Conservation (phyloP, 179 eudicot genomes). For the Monotropa hypopitys region DNA sequence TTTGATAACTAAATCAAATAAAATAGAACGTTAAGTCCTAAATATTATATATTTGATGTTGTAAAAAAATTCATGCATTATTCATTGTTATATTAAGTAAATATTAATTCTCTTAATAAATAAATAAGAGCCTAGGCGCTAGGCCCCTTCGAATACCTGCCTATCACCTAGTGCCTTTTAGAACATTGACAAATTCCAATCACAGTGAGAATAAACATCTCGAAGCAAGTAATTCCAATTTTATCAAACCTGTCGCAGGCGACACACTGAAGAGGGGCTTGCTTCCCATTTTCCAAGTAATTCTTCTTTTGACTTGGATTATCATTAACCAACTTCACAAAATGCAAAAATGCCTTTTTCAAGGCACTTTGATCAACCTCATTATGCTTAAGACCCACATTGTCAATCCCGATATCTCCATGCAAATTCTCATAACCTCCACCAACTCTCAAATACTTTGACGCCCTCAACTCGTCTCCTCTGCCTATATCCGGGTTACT, state of each 20-base stretch:
- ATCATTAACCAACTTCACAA: slow-evolving; percentile 48
- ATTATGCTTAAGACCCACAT: slow-evolving; percentile 22
- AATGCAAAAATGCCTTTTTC: slow-evolving; percentile 53
- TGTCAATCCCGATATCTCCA: slow-evolving; percentile 9
- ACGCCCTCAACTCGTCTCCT: slow-evolving; percentile 30
- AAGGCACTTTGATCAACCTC: slow-evolving; percentile 50
- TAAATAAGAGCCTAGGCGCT: too few species aligned
- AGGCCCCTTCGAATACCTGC: too few species aligned
- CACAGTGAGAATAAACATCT: slow-evolving; percentile 1
- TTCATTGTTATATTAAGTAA: too few species aligned
- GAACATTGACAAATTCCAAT: too few species aligned
- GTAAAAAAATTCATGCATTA: too few species aligned
- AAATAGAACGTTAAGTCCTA: too few species aligned
- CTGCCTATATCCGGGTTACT: slow-evolving; percentile 22
- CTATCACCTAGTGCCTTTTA: too few species aligned
- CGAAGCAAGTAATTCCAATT: slow-evolving; percentile 3
- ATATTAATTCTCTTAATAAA: too few species aligned
- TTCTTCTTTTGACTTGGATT: slow-evolving; percentile 35
- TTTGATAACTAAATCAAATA: too few species aligned
- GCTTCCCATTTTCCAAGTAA: slow-evolving; percentile 67
- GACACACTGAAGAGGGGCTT: slow-evolving; percentile 53
- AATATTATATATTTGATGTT: too few species aligned
- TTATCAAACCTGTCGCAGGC: slow-evolving; percentile 61
- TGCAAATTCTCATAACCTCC: slow-evolving; percentile 12
- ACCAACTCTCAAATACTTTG: slow-evolving; percentile 39